Evolutionary conservation across 805 yeast genomes (phyloP), one percentile per base, ranked within the genome.

Genomic region (Yarrowia keelungensis): DNA sequence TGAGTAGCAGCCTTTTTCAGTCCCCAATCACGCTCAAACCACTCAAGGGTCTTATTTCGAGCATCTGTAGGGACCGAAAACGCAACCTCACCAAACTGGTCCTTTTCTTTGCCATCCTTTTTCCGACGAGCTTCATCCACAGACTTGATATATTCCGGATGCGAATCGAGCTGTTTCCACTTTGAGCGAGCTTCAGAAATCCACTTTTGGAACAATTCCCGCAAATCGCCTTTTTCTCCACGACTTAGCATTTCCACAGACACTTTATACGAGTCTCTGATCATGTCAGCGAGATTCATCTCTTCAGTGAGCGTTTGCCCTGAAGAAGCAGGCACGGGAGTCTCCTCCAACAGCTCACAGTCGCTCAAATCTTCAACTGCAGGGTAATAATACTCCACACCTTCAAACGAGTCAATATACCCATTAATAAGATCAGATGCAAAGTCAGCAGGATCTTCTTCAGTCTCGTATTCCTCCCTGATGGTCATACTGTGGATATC

Each of bases 301-400:
- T 51, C 58, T 14, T 51, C 58, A 7, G 58, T 16, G n/a, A 51
- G n/a, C 26, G 5, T 10, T 15, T 12, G 14, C 22, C 39, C 10
- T 2, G 39, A 38, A 2, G 32, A 26, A n/a, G 15, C 26, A 8
- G 58, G 58, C 19, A 36, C 11, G 4, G 58, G 58, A 11, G 43
- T 36, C 15, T 36, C 7, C 35, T 36, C 43, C 2, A 51, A n/a
- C n/a, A 38, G 1, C 12, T 51, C 58, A 5, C 5, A 11, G 32
- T 51, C 58, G 4, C 32, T 36, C 26, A 51, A 9, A 10, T 36
- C 58, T 0, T 19, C 58, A 9, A 36, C 26, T 2, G 42, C 7
- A 12, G 58, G 58, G 15, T 51, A 51, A 16, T 36, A 51, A 10
- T 16, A 51, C 32, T 51, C 43, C n/a, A 16, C 58, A 5, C 42